Evolutionary conservation across 1,139 yeast genomes (phyloP), one percentile per base, ranked within the genome.

Genomic region (Saccharomyces hybrid): DNA sequence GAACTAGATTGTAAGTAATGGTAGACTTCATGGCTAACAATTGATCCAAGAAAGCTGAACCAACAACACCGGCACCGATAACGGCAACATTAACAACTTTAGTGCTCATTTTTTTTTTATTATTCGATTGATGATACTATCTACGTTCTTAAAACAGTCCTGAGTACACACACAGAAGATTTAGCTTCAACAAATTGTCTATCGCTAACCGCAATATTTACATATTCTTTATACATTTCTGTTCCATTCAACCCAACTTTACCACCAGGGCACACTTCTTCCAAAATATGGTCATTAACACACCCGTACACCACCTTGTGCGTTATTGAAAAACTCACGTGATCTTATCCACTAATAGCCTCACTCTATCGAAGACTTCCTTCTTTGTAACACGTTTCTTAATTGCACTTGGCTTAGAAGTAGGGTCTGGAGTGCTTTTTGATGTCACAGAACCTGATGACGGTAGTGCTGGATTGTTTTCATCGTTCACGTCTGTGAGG

Each of bases 31-130:
- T 59, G 48, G 64, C 59, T 60, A 79, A 76, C 62, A 91, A 77
- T 73, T 86, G 95, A 65, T 82, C 81, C 71, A 93, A 76, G 73
- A 89, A 89, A 53, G 96, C 90, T 41, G 95, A 80, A 56, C 99
- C 99, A 58, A 93, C 98, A 53, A 90, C 93, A 63, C 98, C 98
- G 51, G 96, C 84, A 56, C 71, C 71, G 59, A 80, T 78, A 54
- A 81, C 76, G 54, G 84, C 85, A 56, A 81, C 76, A 66, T 80
- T 68, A 52, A 69, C 69, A 55, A 53, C 52, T 55, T 64, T 64
- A 32, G 54, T 54, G 27, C 66, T 59, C 68, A 65, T 65, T 49
- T 31, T 56, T 28, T 26, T 6, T 46, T 32, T 25, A 29, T 16
- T 41, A 6, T 23, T 38, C 41, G 16, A 8, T 34, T 34, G 11